Evolutionary conservation across 192 early-diverging fungal genomes (phyloP).

Genomic region (Podila epigama): DNA sequence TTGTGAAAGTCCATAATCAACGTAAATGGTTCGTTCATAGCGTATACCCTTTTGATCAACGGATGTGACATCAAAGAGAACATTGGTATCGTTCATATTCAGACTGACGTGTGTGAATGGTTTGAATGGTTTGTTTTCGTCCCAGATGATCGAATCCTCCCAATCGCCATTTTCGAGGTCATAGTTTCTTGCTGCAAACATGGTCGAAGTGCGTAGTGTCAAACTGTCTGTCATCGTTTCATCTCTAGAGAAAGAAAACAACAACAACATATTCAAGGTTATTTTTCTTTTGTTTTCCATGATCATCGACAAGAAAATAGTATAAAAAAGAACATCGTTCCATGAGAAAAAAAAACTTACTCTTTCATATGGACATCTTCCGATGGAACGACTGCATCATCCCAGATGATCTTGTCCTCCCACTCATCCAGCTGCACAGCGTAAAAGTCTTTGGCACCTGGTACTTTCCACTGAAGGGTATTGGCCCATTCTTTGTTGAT

Average conservation of each 20-base stretch:
- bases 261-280: no score
- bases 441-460: conserved; percentile 56
- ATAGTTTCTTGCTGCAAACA: conserved; percentile 57
- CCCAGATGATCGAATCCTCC: conserved; percentile 85
- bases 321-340: no score
- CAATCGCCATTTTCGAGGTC: conserved; percentile 74
- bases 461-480: conserved; percentile 45
- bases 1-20: not conserved
- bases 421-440: conserved; percentile 81
- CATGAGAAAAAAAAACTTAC: conserved; percentile 2
- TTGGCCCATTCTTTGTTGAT: conserved; percentile 28
- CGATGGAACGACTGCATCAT: conserved; percentile 51
- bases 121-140: conserved; percentile 61
- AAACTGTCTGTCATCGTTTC: not conserved
- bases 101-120: conserved; percentile 63
- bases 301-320: no score
- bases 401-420: conserved; percentile 88
- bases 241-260: no score
- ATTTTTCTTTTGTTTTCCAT: no score
- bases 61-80: conserved; percentile 73
- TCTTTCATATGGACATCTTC: conserved; percentile 2
- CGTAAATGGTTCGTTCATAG: conserved; percentile 1
- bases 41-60: conserved; percentile 43
- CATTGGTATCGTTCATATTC: conserved; percentile 77
- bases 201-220: not conserved